Evolutionary conservation across 805 yeast genomes (phyloP).

Genomic region (Wickerhamiella spandovensis): DNA sequence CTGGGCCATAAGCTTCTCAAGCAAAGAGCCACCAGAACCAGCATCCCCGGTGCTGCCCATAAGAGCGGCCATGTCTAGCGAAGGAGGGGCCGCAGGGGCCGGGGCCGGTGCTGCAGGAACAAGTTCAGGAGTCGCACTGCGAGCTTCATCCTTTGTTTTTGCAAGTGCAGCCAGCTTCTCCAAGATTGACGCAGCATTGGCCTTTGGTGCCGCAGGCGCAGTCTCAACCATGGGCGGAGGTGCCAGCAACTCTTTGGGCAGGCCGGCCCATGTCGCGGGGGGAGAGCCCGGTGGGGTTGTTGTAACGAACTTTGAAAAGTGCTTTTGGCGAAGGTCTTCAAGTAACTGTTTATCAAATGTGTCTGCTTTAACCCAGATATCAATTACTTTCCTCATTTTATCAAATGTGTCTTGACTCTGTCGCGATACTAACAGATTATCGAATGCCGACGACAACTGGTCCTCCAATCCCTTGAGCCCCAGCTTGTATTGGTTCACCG

Average conservation of each 20-base stretch:
- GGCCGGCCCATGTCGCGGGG: constrained; percentile 27
- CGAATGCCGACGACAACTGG: constrained; percentile 34
- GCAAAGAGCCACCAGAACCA: neutral
- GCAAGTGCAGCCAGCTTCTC: constrained; percentile 43
- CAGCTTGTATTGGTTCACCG: neutral
- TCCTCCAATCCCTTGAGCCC: constrained; percentile 7
- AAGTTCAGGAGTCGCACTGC: neutral
- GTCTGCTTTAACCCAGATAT: constrained; percentile 80
- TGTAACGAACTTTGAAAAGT: constrained; percentile 34
- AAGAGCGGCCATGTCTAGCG: neutral
- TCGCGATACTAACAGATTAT: constrained; percentile 29
- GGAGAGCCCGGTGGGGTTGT: constrained; percentile 63
- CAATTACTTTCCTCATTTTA: constrained; percentile 71
- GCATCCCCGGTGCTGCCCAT: neutral
- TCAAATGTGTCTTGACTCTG: constrained; percentile 26
- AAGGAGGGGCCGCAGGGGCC: neutral
- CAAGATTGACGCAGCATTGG: constrained; percentile 30
- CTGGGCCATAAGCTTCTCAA: neutral
- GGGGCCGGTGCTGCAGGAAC: neutral
- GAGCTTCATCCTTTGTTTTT: neutral
- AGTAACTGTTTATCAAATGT: constrained; percentile 55
- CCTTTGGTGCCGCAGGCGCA: constrained; percentile 7
- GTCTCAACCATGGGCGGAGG: constrained; percentile 14
- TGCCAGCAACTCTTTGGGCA: constrained; percentile 7
- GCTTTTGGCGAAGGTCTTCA: constrained; percentile 40